Evolutionary conservation across 1,139 yeast genomes (phyloP).

Genomic region (Magnusiomyces ingens): DNA sequence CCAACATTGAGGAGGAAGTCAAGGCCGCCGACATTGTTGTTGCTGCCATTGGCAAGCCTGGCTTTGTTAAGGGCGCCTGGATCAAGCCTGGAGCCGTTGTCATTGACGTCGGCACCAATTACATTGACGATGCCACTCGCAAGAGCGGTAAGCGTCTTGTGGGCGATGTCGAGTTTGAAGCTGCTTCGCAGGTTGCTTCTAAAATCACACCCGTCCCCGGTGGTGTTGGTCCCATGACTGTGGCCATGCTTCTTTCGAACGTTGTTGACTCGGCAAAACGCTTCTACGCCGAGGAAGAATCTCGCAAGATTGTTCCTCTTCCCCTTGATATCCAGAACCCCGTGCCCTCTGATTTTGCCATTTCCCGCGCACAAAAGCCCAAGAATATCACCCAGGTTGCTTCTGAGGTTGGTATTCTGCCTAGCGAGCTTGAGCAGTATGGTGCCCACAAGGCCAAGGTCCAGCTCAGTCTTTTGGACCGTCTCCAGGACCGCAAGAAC

Average conservation of each 20-base stretch:
- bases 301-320: conserved; percentile 44
- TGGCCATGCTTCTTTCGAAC: conserved; percentile 87
- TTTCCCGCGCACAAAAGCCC: conserved; percentile 84
- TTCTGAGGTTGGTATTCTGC: conserved; percentile 72
- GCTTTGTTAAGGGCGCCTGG: conserved; percentile 84
- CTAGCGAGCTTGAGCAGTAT: conserved; percentile 79
- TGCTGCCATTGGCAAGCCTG: conserved; percentile 84
- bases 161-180: conserved; percentile 85
- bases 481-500: conserved; percentile 59
- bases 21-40: conserved; percentile 81
- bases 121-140: conserved; percentile 64
- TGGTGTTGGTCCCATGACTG: conserved; percentile 99
- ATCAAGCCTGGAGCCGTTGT: conserved; percentile 77
- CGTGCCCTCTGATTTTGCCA: conserved; percentile 91
- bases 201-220: conserved; percentile 97
- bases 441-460: conserved; percentile 94
- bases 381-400: conserved; percentile 80
- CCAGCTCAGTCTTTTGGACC: conserved; percentile 62
- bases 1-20: conserved; percentile 53
- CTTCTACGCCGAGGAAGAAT: conserved; percentile 29
- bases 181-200: conserved; percentile 60
- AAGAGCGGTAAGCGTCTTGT: conserved; percentile 83
- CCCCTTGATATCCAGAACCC: conserved; percentile 62
- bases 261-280: conserved; percentile 76
- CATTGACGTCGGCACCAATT: conserved; percentile 95